These are phyloP conservation scores for Fraxinus sp. DNA, from an alignment of 305 asterid species.

Conservation along the genomic window DNA sequence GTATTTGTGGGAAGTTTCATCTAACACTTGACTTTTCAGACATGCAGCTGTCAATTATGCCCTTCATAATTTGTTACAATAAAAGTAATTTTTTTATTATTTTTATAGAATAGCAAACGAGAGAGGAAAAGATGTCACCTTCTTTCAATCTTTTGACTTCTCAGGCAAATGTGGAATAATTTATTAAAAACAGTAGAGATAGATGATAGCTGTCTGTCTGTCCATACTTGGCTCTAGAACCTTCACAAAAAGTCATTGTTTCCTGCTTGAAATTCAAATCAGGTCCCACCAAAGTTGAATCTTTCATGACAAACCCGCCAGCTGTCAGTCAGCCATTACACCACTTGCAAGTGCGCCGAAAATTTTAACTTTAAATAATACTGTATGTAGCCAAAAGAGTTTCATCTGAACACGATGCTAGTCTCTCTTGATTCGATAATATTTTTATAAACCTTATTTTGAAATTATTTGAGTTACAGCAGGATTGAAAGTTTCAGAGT, in stretches of 20 bases:
- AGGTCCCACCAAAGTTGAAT: constrained; percentile 5
- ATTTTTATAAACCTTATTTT: background rate
- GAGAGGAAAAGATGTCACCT: background rate
- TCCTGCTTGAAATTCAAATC: background rate
- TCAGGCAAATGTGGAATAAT: background rate
- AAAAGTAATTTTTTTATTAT: too few relatives aligned
- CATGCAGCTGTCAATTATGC: background rate
- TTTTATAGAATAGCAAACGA: too few relatives aligned
- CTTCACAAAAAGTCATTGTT: background rate
- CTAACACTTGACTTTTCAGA: background rate
- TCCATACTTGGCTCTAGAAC: background rate
- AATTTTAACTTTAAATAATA: background rate
- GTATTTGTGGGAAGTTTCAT: background rate
- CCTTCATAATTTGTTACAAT: background rate
- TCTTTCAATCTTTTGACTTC: background rate
- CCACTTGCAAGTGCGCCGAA: background rate
- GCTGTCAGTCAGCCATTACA: background rate
- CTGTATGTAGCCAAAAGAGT: background rate
- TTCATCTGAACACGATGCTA: background rate
- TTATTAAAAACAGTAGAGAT: background rate
- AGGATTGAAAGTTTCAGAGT: background rate
- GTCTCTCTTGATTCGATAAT: background rate
- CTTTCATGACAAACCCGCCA: background rate
- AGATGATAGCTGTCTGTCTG: background rate
- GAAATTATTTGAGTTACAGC: background rate